Evolutionary conservation across 2,329 filamentous ascomycete genomes (phyloP).

Genomic region (Neofusicoccum laricinum): DNA sequence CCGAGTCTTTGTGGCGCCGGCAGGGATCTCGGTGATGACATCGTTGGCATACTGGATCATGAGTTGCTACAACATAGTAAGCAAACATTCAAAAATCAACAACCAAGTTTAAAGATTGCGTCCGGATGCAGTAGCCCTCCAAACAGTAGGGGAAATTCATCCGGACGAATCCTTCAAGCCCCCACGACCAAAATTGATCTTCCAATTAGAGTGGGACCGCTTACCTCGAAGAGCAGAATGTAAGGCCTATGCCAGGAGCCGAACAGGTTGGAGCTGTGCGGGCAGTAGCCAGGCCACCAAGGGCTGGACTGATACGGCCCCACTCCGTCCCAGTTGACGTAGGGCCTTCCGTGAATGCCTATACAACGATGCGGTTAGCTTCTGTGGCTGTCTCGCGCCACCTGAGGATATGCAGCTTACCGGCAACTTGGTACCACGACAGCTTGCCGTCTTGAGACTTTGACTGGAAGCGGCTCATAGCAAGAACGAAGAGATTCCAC

Average conservation of each 20-base stretch:
- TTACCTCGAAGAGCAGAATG: slow-evolving; percentile 60
- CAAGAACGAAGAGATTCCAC: slow-evolving; percentile 75
- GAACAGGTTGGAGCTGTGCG: slow-evolving; percentile 74
- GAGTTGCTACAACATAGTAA: slow-evolving; percentile 31
- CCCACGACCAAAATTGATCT: too few relatives aligned
- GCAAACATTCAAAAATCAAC: not conserved
- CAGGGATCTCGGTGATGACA: slow-evolving; percentile 35
- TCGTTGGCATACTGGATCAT: slow-evolving; percentile 35
- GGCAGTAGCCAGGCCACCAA: slow-evolving; percentile 62
- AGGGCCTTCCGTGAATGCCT: slow-evolving; percentile 36
- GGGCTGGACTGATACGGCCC: not conserved
- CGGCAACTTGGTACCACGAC: slow-evolving; percentile 76
- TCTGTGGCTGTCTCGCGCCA: not conserved
- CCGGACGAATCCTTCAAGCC: too few relatives aligned
- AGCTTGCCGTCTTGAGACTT: slow-evolving; percentile 60
- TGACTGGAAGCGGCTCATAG: slow-evolving; percentile 67
- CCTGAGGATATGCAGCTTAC: slow-evolving; percentile 43
- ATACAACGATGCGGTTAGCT: not conserved
- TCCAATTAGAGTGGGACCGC: not conserved
- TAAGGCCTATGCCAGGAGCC: slow-evolving; percentile 86
- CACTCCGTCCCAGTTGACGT: slow-evolving; percentile 27
- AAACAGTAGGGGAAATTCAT: too few relatives aligned
- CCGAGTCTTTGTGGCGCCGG: slow-evolving; percentile 27
- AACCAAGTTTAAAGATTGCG: too few relatives aligned
- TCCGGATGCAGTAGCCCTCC: too few relatives aligned